Percentiles rank a stretch among this genome's conserved stretches.
Evolutionary conservation across 1,139 yeast genomes (phyloP).

Genomic region (Hanseniaspora gamundiae): DNA sequence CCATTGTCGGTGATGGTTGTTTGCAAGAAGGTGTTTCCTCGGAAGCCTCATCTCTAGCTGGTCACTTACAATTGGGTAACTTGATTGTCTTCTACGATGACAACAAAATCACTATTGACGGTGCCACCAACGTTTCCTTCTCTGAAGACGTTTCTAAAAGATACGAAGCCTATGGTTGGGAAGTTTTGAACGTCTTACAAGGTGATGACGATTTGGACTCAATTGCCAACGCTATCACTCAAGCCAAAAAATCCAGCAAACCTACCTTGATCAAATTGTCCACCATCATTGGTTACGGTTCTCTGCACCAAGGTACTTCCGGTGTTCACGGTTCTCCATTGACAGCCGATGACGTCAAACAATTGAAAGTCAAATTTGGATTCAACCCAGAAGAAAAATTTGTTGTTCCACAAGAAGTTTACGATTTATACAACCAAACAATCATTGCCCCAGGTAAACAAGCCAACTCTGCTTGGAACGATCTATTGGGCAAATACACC

Average conservation of each 20-base stretch:
- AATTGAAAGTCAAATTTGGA: conserved; percentile 74
- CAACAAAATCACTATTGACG: conserved; percentile 95
- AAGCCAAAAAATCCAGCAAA: conserved; percentile 59
- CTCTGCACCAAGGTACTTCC: conserved; percentile 75
- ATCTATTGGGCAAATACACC: conserved; percentile 47
- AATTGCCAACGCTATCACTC: conserved; percentile 60
- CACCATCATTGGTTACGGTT: conserved; percentile 94
- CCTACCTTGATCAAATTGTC: conserved; percentile 85
- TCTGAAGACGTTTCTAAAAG: conserved; percentile 86
- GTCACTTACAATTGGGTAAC: conserved; percentile 90
- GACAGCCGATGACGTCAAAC: conserved; percentile 85
- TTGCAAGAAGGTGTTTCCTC: conserved; percentile 97
- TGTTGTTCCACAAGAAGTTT: conserved; percentile 73
- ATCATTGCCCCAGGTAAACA: conserved; percentile 52
- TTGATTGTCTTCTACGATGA: conserved; percentile 95
- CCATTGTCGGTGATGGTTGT: conserved; percentile 95
- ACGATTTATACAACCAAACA: conserved; percentile 49
- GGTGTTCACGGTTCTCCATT: conserved; percentile 96
- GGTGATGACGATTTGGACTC: conserved; percentile 75
- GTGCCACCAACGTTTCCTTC: conserved; percentile 82
- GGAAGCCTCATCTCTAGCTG: conserved; percentile 92
- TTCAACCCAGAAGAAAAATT: conserved; percentile 81
- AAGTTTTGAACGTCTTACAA: conserved; percentile 60
- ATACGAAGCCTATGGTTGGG: conserved; percentile 94
- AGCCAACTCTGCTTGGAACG: conserved; percentile 66